phyloP scores from a whole-genome alignment of 2,329 filamentous ascomycete species.

The Pseudogymnoascus sp. region DNA sequence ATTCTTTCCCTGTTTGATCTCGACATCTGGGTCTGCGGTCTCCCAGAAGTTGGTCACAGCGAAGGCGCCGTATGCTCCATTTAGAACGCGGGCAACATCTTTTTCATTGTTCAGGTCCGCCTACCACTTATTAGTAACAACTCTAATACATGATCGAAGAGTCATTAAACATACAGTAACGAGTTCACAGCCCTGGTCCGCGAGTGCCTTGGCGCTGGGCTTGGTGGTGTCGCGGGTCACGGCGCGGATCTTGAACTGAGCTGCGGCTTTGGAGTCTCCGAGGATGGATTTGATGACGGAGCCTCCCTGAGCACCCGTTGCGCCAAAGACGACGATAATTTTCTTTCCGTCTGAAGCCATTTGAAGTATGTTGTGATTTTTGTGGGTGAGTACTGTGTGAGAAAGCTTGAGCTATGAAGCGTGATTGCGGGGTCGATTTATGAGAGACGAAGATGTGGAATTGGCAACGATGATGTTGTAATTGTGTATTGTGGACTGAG shows the following conservation, averaged over 20 bases:
- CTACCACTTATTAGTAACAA: slow-evolving; percentile 12
- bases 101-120: slow-evolving; percentile 36
- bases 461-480: background rate
- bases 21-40: slow-evolving; percentile 32
- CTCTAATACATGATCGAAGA: background rate
- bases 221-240: slow-evolving; percentile 39
- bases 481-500: background rate
- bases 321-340: slow-evolving; percentile 38
- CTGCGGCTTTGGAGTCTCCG: slow-evolving; percentile 34
- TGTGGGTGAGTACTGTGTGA: background rate
- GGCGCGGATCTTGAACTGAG: slow-evolving; percentile 38
- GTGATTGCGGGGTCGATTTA: background rate
- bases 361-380: background rate
- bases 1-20: slow-evolving; percentile 39
- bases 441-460: background rate
- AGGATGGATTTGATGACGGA: slow-evolving; percentile 44
- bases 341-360: slow-evolving; percentile 23
- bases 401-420: background rate
- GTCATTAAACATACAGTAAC: slow-evolving; percentile 27
- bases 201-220: slow-evolving; percentile 33
- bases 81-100: slow-evolving; percentile 29
- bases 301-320: slow-evolving; percentile 44
- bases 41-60: slow-evolving; percentile 29
- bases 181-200: slow-evolving; percentile 35
- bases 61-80: slow-evolving; percentile 27